Base-by-base conservation (phyloP, 2,329 filamentous ascomycete genomes). In the Colletotrichum shisoi region DNA sequence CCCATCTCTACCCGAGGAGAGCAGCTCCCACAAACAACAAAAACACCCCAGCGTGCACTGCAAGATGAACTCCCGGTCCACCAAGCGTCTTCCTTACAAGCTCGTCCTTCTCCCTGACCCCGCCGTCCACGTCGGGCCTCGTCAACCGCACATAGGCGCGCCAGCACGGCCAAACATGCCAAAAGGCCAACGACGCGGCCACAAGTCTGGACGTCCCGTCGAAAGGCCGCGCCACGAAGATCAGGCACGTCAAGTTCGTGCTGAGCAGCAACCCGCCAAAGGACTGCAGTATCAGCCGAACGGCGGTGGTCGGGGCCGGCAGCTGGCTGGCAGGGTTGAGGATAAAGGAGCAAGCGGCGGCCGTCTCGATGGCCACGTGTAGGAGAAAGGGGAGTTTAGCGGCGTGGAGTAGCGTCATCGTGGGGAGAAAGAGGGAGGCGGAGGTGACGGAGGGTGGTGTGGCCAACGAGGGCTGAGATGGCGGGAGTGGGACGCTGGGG, bases 121-220 rank as follows among this genome's bases (percentile, higher is more conserved):
- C 5, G 4, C 4, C 48, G 21, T 62, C 64, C 34, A 67, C 70
- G 21, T 69, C 65, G 12, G 69, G 69, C n/a, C 58, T 48, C 34
- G 69, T 67, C 13, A 82, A 73, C 45, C 79, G 76, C 17, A 72
- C 68, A 12, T 72, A 75, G 0, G 84, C 84, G 40, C 84, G 76
- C 54, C 79, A 75, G 37, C 77, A 79, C 2, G 84, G 84, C 75
- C 80, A 85, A 1, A 80, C 46, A 63, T 86, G 84, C 74, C 84
- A 85, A 24, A 79, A 78, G 0, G 79, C 82, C 66, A 85, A 74
- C 0, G 80, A 78, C 0, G 77, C 69, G 0, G 80, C 78, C 1
- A 81, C 70, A 21, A 78, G 69, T 8, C 76, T 74, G 4, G 73
- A 72, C 0, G 76, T 74, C 4, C 74, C 62, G 68, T 79, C 75